A percentile compares a stretch with the other conserved stretches of the same genome.
These are phyloP conservation scores for Mayamaea pseudoterrestris DNA, from an alignment of 108 stramenopile species.

Conservation along the genomic window DNA sequence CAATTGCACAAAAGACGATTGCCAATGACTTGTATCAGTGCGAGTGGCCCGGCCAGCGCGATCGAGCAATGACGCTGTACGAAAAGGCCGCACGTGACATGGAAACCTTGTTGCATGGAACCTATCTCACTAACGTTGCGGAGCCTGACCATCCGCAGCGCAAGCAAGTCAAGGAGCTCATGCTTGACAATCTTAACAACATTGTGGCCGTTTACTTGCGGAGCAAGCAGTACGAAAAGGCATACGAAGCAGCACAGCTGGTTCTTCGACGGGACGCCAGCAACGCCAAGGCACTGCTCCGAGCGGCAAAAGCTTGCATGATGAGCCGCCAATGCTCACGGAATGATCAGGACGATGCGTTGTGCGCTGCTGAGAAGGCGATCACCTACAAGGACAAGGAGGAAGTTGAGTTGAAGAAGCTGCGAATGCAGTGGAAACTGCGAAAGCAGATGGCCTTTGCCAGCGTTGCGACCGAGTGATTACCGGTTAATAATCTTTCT, in stretches of 20 bases:
- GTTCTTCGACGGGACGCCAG: constrained; percentile 23
- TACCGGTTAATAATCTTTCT: too few relatives aligned
- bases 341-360: constrained; percentile 24
- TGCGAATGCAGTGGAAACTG: too few relatives aligned
- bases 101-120: constrained; percentile 23
- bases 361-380: constrained; percentile 19
- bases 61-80: constrained; percentile 24
- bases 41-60: constrained; percentile 10
- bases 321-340: constrained; percentile 21
- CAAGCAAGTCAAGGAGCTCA: constrained; percentile 11
- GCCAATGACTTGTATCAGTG: constrained; percentile 39
- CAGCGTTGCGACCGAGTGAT: too few relatives aligned
- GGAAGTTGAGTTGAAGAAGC: constrained; percentile 19
- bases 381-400: constrained; percentile 14
- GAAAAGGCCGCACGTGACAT: constrained; percentile 20
- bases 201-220: constrained; percentile 25
- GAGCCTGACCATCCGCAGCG: constrained; percentile 28
- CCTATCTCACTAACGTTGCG: constrained; percentile 15
- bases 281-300: constrained; percentile 29
- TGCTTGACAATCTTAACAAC: constrained; percentile 37
- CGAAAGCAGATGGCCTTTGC: too few relatives aligned
- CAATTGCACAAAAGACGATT: constrained; percentile 22
- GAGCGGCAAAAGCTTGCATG: constrained; percentile 24
- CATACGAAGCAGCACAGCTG: constrained; percentile 20
- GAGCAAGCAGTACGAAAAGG: constrained; percentile 26